Conservation (phyloP, 352 stramenopile species). For the Pythium volutum region DNA sequence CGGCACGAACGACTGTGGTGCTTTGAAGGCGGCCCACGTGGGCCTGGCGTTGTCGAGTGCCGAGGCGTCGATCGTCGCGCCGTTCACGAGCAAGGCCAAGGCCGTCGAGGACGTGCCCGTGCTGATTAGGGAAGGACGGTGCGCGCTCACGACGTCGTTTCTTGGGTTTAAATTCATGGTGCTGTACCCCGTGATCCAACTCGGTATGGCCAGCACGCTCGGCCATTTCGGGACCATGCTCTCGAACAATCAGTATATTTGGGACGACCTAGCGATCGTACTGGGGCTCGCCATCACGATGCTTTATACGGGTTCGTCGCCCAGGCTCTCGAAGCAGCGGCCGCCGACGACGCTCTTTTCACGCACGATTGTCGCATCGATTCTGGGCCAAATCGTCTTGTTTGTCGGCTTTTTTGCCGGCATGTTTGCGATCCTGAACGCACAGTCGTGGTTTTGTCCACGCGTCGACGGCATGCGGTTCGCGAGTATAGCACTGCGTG, state of each 20-base stretch:
- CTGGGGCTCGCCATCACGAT: constrained; percentile 50
- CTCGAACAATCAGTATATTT: constrained; percentile 60
- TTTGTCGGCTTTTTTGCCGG: constrained; percentile 48
- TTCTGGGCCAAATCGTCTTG: constrained; percentile 43
- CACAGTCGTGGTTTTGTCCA: constrained; percentile 46
- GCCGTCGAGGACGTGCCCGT: constrained; percentile 57
- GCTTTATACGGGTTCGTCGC: constrained; percentile 44
- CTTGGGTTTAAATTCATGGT: constrained; percentile 59
- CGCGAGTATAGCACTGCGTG: constrained; percentile 23
- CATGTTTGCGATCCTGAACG: constrained; percentile 29
- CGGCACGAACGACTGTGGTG: constrained; percentile 82
- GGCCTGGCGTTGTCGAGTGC: constrained; percentile 80
- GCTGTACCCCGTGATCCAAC: constrained; percentile 59
- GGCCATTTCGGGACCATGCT: constrained; percentile 34
- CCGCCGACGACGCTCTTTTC: constrained; percentile 54
- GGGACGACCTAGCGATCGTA: constrained; percentile 53
- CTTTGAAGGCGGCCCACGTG: constrained; percentile 82
- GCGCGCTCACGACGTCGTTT: constrained; percentile 63
- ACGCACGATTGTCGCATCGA: constrained; percentile 41
- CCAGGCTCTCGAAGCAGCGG: constrained; percentile 29
- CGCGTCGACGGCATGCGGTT: constrained; percentile 30
- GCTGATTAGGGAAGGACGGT: constrained; percentile 34
- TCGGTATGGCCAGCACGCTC: constrained; percentile 30
- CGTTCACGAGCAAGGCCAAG: constrained; percentile 87
- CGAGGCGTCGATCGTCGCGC: constrained; percentile 82